Evolutionary conservation across 768 basidiomycete species (phyloP).

Genomic region (Phaeotremella fagi): DNA sequence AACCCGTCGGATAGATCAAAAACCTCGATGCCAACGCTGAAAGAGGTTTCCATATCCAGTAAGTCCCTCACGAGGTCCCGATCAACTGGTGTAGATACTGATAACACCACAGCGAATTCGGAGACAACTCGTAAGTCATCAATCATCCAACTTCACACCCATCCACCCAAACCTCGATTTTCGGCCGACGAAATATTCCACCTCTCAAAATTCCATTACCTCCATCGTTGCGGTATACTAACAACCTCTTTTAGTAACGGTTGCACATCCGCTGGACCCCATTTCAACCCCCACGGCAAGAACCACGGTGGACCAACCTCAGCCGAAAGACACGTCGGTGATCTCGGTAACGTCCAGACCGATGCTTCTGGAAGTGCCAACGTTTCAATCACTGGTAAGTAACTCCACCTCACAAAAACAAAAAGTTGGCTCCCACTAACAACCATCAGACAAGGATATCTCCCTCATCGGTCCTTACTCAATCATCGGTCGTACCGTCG

Average conservation of each 20-base stretch:
- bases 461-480: slow-evolving; percentile 64
- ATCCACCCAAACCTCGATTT: too few species aligned
- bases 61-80: slow-evolving; percentile 26
- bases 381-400: slow-evolving; percentile 54
- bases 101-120: slow-evolving; percentile 50
- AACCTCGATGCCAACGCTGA: slow-evolving; percentile 58
- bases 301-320: slow-evolving; percentile 61
- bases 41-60: slow-evolving; percentile 81
- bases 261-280: slow-evolving; percentile 60
- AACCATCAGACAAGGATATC: slow-evolving; percentile 54
- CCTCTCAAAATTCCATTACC: too few species aligned
- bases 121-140: slow-evolving; percentile 61
- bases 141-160: not conserved
- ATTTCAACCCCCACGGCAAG: slow-evolving; percentile 68
- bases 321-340: slow-evolving; percentile 60
- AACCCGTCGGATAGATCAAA: slow-evolving; percentile 49
- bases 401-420: not conserved
- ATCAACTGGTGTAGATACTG: not conserved
- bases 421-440: not conserved
- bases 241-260: slow-evolving; percentile 31
- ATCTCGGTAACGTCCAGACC: slow-evolving; percentile 61
- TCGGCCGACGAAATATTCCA: too few species aligned
- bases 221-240: not conserved
- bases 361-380: slow-evolving; percentile 59
- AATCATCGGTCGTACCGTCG: slow-evolving; percentile 70